Percentiles rank a stretch among this genome's conserved stretches.
Conservation (phyloP, 768 basidiomycete species). For the Dioszegia aurantiaca region DNA sequence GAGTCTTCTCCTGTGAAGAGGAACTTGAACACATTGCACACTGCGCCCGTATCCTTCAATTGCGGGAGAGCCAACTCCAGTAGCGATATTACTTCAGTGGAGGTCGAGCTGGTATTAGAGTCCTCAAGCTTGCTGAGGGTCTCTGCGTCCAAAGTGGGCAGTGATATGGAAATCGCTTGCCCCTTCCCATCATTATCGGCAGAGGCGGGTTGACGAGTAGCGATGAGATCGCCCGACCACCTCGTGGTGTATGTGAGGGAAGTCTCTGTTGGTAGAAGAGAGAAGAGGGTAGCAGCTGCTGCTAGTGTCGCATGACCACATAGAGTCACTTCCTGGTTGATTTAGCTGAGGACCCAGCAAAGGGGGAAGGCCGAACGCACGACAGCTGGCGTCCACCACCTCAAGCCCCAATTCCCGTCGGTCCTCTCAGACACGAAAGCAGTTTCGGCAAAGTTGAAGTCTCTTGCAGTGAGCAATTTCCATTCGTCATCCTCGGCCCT, state of each 20-base stretch:
- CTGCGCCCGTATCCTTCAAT: not conserved
- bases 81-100: not conserved
- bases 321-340: slow-evolving; percentile 25
- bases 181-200: not conserved
- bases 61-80: slow-evolving; percentile 3
- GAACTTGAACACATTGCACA: slow-evolving; percentile 15
- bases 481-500: slow-evolving; percentile 20
- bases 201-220: not conserved
- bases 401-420: slow-evolving; percentile 24
- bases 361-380: too few species aligned
- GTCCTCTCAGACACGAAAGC: slow-evolving; percentile 20
- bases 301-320: slow-evolving; percentile 42
- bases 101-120: not conserved
- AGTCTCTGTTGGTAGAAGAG: slow-evolving; percentile 16
- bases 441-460: slow-evolving; percentile 37
- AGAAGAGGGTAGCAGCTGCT: slow-evolving; percentile 24
- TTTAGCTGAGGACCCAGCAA: too few species aligned
- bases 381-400: slow-evolving; percentile 34
- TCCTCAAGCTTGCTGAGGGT: not conserved
- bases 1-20: slow-evolving; percentile 9
- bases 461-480: slow-evolving; percentile 20
- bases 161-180: slow-evolving; percentile 16
- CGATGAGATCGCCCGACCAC: slow-evolving; percentile 24
- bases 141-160: slow-evolving; percentile 15
- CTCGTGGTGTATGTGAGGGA: slow-evolving; percentile 21